Evolutionary conservation across 164 flowering plant species (phyloP).

Genomic region (Berberis vulgaris): DNA sequence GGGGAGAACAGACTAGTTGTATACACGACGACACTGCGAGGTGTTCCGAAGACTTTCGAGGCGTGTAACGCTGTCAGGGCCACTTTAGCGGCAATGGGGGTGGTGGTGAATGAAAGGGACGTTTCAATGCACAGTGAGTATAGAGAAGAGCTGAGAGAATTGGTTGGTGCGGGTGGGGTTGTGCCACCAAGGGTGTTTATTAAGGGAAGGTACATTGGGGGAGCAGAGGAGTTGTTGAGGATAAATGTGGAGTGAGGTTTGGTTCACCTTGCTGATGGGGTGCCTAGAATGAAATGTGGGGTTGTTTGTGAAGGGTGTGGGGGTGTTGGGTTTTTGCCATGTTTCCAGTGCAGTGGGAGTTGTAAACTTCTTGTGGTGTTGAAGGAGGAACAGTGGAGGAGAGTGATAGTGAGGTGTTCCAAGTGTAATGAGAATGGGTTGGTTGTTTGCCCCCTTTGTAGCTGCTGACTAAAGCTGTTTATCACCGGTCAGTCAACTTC

Average conservation of each 20-base stretch:
- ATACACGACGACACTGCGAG: conserved; percentile 75
- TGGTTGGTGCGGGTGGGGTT: conserved; percentile 25
- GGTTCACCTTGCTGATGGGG: conserved; percentile 42
- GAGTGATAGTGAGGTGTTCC: conserved; percentile 50
- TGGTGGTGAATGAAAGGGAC: no score
- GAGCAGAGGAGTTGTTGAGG: conserved; percentile 70
- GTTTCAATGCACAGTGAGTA: conserved; percentile 82
- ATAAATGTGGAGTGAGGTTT: conserved; percentile 63
- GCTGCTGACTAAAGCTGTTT: conserved; percentile 14
- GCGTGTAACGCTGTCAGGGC: conserved; percentile 64
- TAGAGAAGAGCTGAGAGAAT: conserved; percentile 57
- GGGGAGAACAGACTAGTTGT: conserved; percentile 69
- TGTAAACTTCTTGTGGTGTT: conserved; percentile 43
- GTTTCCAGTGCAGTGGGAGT: conserved; percentile 78
- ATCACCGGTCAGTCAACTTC: no score
- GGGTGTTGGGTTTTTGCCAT: conserved; percentile 72
- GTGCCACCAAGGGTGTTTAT: conserved; percentile 68
- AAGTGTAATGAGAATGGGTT: conserved; percentile 98
- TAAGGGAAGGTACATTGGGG: conserved; percentile 74
- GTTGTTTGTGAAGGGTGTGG: conserved; percentile 83
- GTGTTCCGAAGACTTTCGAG: conserved; percentile 73
- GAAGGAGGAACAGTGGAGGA: conserved; percentile 20
- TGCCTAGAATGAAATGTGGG: conserved; percentile 38
- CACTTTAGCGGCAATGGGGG: conserved; percentile 16
- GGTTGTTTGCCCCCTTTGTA: conserved; percentile 78